phyloP scores from a whole-genome alignment of 139 green algal species.

The Picochlorum sp. region DNA sequence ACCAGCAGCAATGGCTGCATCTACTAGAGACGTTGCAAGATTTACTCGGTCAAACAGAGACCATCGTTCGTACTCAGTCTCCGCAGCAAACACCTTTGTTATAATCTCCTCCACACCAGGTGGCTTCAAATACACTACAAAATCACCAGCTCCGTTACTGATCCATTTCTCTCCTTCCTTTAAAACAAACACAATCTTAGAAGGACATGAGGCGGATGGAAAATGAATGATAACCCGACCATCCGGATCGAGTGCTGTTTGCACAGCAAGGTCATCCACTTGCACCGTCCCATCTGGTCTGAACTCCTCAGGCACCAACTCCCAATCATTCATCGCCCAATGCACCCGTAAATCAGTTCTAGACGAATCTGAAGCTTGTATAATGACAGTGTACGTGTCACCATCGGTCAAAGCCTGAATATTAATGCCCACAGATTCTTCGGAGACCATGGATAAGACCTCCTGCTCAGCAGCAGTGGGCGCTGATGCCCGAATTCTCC shows the following conservation, averaged over 20 bases:
- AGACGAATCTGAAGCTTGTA: neutral
- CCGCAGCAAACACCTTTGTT: slow-evolving; percentile 35
- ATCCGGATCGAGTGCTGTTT: slow-evolving; percentile 41
- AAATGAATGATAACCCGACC: slow-evolving; percentile 38
- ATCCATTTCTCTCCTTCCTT: slow-evolving; percentile 54
- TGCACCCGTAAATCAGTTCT: slow-evolving; percentile 45
- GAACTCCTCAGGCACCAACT: slow-evolving; percentile 22
- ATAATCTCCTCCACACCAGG: slow-evolving; percentile 26
- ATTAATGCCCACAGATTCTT: slow-evolving; percentile 2
- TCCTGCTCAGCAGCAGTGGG: too few species aligned
- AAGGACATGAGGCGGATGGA: slow-evolving; percentile 30
- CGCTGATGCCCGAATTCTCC: too few species aligned
- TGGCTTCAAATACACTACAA: slow-evolving; percentile 47
- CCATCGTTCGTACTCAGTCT: slow-evolving; percentile 51
- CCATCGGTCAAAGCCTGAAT: slow-evolving; percentile 6
- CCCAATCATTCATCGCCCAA: slow-evolving; percentile 74
- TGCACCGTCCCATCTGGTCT: slow-evolving; percentile 25
- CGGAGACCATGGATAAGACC: neutral
- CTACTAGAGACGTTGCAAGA: slow-evolving; percentile 56
- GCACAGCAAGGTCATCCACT: slow-evolving; percentile 44
- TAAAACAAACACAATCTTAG: slow-evolving; percentile 59
- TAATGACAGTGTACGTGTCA: neutral
- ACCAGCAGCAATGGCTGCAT: slow-evolving; percentile 43
- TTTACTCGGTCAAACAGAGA: slow-evolving; percentile 64
- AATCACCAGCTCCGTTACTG: slow-evolving; percentile 49